Percentiles rank a stretch among this genome's conserved stretches.
phyloP scores from a whole-genome alignment of 164 flowering plant species.

The Buxus sempervirens region DNA sequence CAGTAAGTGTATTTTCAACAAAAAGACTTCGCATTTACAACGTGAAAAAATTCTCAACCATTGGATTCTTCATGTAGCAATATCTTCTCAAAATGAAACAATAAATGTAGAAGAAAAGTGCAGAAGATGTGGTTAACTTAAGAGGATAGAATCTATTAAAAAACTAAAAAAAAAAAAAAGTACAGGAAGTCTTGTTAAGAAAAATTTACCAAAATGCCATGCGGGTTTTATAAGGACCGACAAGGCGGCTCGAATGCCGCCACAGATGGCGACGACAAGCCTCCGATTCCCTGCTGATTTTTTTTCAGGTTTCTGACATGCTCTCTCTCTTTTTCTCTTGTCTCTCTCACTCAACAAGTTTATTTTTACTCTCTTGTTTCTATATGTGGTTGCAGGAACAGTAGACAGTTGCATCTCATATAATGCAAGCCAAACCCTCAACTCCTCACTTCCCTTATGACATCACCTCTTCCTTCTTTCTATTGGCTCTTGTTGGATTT shows the following conservation, averaged over 20 bases:
- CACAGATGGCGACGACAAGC: slow-evolving; percentile 58
- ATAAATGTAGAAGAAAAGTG: no score
- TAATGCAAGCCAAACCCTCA: slow-evolving; percentile 20
- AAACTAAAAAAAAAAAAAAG: no score
- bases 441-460: not conserved
- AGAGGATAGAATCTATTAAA: no score
- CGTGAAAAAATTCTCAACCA: no score
- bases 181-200: no score
- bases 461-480: slow-evolving; percentile 1
- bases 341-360: slow-evolving; percentile 1
- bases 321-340: slow-evolving; percentile 18
- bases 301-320: slow-evolving; percentile 33
- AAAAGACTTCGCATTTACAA: no score
- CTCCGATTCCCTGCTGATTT: slow-evolving; percentile 51
- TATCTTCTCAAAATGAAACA: no score
- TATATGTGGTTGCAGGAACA: slow-evolving; percentile 28
- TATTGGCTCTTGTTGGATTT: not conserved
- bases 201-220: no score
- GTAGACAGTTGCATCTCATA: slow-evolving; percentile 20
- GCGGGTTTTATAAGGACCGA: no score
- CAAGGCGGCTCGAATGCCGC: slow-evolving; percentile 37
- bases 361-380: slow-evolving; percentile 3
- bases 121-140: no score
- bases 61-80: no score
- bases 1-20: no score